Evolutionary conservation across 805 yeast species (phyloP), one percentile per base, ranked within the genome.

Genomic region (Suhomyces pyralidae): DNA sequence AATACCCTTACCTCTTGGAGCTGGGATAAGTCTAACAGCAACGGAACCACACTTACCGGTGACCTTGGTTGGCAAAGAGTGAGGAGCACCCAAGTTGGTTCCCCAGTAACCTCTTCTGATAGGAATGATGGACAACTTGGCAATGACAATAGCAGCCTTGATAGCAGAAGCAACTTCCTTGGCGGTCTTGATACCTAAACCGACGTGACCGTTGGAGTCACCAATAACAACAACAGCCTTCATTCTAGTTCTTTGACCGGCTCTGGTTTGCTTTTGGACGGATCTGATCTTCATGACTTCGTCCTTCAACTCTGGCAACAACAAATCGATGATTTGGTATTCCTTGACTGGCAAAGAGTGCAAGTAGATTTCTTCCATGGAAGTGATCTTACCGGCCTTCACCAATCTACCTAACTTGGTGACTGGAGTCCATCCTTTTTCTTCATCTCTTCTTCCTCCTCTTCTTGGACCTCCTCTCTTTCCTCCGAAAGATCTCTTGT

Each of bases 21-120:
- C 99, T 81, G 99, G 99, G 76, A 94, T 92, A 77, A 94, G 86
- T 86, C 99, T 91, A 67, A 93, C 97, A 62, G 87, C 78, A 74
- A 94, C 98, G 80, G 98, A 93, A 87, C 99, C 99, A 85, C 98
- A 94, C 91, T 93, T 94, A 84, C 99, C 99, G 67, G 98, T 88
- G 77, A 92, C 90, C 91, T 94, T 94, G 81, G 86, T 80, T 73
- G 97, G 93, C 76, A 93, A 87, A 66, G 99, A 89, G 88, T 94
- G 99, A 76, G 99, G 99, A 80, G 89, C 88, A 87, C 99, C 99
- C 81, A 94, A 89, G 86, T 91, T 90, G 79, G 96, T 81, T 82
- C 99, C 99, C 99, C 99, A 94, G 94, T 94, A 94, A 85, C 99
- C 99, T 87, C 99, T 91, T 88, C 99, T 93, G 84, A 94, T 93